These are phyloP conservation scores for Ogataea corticis DNA, from an alignment of 805 yeast genomes.

Conservation along the genomic window DNA sequence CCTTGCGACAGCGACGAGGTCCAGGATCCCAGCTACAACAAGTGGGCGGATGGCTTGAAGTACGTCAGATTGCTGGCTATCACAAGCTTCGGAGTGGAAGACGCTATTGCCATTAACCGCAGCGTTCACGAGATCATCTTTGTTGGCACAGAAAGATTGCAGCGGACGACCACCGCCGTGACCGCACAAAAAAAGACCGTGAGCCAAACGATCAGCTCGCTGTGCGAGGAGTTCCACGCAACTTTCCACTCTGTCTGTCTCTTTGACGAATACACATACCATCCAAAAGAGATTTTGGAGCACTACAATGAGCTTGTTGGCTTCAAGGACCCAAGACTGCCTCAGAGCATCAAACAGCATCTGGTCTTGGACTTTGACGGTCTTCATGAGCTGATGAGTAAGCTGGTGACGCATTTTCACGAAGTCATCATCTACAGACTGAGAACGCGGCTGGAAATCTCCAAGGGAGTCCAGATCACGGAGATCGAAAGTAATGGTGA, in stretches of 20 bases:
- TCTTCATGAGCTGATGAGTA: slow-evolving; percentile 10
- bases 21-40: slow-evolving; percentile 2
- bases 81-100: slow-evolving; percentile 19
- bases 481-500: slow-evolving; percentile 22
- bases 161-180: slow-evolving; percentile 1
- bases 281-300: slow-evolving; percentile 19
- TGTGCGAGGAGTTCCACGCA: slow-evolving; percentile 22
- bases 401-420: slow-evolving; percentile 19
- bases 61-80: slow-evolving; percentile 22
- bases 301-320: slow-evolving; percentile 20
- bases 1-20: slow-evolving; percentile 15
- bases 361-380: slow-evolving; percentile 27
- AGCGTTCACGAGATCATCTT: slow-evolving; percentile 24
- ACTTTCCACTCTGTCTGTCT: slow-evolving; percentile 26
- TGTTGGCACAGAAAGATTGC: slow-evolving; percentile 19
- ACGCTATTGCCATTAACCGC: neutral
- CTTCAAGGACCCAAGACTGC: neutral
- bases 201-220: slow-evolving; percentile 9
- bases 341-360: slow-evolving; percentile 16
- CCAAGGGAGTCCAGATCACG: slow-evolving; percentile 21
- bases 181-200: too few relatives aligned
- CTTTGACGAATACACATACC: slow-evolving; percentile 30
- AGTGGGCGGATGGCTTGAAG: slow-evolving; percentile 29
- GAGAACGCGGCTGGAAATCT: slow-evolving; percentile 14
- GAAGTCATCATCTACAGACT: slow-evolving; percentile 20